phyloP scores from a whole-genome alignment of 306 rosid genomes.

The Fagus crenata region DNA sequence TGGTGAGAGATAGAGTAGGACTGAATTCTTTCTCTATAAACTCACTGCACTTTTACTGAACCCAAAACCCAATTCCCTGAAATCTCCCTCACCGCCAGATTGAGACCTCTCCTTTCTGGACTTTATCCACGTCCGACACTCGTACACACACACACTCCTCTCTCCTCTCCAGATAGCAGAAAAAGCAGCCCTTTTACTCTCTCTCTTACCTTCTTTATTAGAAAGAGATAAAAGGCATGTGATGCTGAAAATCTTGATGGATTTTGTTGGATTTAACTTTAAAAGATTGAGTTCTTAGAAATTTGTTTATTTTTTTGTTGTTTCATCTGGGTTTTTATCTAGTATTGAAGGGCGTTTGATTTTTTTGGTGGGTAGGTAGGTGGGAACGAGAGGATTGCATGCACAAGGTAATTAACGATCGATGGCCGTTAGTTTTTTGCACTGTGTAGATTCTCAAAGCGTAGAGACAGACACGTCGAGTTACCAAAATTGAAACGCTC shows the following conservation, averaged over 20 bases:
- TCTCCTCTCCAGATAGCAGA: neutral
- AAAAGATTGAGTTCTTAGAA: neutral
- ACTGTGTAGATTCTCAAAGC: conserved; percentile 36
- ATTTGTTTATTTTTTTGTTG: neutral
- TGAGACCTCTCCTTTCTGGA: conserved; percentile 18
- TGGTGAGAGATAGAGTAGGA: conserved; percentile 5
- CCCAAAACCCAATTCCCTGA: conserved; percentile 8
- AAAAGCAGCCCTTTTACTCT: conserved; percentile 1
- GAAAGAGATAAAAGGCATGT: neutral
- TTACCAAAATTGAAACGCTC: conserved; percentile 25
- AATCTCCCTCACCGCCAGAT: conserved; percentile 17
- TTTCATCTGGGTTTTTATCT: neutral
- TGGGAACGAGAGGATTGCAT: conserved; percentile 33
- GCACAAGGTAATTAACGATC: conserved; percentile 27
- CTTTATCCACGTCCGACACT: conserved; percentile 23
- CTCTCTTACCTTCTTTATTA: neutral
- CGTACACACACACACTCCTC: neutral
- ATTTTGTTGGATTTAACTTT: conserved; percentile 16
- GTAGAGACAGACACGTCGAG: conserved; percentile 42
- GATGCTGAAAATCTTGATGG: conserved; percentile 19
- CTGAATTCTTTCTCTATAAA: neutral
- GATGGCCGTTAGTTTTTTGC: conserved; percentile 43
- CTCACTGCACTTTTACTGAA: conserved; percentile 2
- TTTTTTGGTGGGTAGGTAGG: conserved; percentile 26
- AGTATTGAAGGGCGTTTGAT: conserved; percentile 12